These are phyloP conservation scores for Penicillium sp. DNA, from an alignment of 2,329 filamentous ascomycete species.

Conservation along the genomic window DNA sequence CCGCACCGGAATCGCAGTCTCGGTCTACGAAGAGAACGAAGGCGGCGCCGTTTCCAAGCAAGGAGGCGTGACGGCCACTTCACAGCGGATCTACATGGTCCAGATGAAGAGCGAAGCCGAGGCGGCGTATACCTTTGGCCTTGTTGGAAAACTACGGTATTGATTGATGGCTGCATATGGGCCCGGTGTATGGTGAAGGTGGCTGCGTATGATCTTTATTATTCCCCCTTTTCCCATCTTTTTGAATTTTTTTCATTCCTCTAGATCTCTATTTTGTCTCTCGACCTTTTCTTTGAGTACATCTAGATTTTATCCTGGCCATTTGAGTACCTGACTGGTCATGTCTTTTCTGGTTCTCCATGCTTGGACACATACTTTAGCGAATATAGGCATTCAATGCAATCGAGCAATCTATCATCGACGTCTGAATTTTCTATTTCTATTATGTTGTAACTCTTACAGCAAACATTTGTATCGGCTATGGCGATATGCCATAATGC, in stretches of 20 bases:
- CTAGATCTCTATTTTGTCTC: too few relatives aligned
- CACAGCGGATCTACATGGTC: slow-evolving; percentile 59
- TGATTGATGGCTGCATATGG: slow-evolving; percentile 23
- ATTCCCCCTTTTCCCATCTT: slow-evolving; percentile 5
- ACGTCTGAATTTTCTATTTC: background rate
- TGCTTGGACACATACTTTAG: background rate
- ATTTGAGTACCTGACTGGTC: slow-evolving; percentile 6
- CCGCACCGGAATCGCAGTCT: slow-evolving; percentile 78
- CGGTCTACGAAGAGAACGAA: slow-evolving; percentile 74
- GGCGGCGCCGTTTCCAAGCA: slow-evolving; percentile 52
- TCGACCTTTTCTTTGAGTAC: slow-evolving; percentile 14
- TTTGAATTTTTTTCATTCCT: too few relatives aligned
- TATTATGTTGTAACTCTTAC: too few relatives aligned
- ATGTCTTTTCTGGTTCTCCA: slow-evolving; percentile 2
- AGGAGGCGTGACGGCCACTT: slow-evolving; percentile 54
- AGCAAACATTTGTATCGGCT: too few relatives aligned
- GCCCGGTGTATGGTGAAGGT: slow-evolving; percentile 6
- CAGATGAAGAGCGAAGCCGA: slow-evolving; percentile 53
- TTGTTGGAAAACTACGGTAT: slow-evolving; percentile 50
- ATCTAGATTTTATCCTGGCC: slow-evolving; percentile 14
- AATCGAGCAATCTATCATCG: too few relatives aligned
- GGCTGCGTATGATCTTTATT: slow-evolving; percentile 10
- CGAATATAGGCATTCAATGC: too few relatives aligned
- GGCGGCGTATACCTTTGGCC: slow-evolving; percentile 50
- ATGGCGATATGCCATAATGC: too few relatives aligned